Conservation (phyloP, 169 alveolate species). For the Plasmodium yoelii region DNA sequence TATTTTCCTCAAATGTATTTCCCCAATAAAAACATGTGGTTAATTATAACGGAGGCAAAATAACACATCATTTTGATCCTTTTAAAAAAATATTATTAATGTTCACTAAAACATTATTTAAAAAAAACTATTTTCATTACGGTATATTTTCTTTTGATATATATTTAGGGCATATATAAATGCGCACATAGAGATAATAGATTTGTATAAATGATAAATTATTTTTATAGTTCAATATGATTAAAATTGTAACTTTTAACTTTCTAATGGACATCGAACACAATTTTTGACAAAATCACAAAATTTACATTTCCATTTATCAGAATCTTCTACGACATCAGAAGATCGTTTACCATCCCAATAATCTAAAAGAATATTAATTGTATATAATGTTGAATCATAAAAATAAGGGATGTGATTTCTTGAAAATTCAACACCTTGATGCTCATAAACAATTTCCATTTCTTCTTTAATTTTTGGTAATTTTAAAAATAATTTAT, state of each 20-base stretch:
- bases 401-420: conserved; percentile 77
- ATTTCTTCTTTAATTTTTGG: conserved; percentile 84
- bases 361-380: conserved; percentile 80
- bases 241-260: not conserved
- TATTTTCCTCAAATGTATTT: too few relatives aligned
- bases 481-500: conserved; percentile 77
- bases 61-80: too few relatives aligned
- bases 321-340: conserved; percentile 82
- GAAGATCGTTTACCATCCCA: conserved; percentile 87
- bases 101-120: too few relatives aligned
- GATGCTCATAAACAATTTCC: conserved; percentile 85
- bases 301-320: conserved; percentile 87
- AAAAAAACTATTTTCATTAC: too few relatives aligned
- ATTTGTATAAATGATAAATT: too few relatives aligned
- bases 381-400: conserved; percentile 80
- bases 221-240: too few relatives aligned
- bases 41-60: too few relatives aligned
- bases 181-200: too few relatives aligned
- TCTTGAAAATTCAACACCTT: conserved; percentile 82
- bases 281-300: conserved; percentile 86
- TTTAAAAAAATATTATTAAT: too few relatives aligned
- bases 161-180: too few relatives aligned
- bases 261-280: conserved; percentile 79
- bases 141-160: too few relatives aligned
- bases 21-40: too few relatives aligned